Percentiles rank a stretch among this genome's conserved stretches.
These are phyloP conservation scores for Musa beccarii DNA, from an alignment of 176 grass and related monocot genomes.

Conservation along the genomic window DNA sequence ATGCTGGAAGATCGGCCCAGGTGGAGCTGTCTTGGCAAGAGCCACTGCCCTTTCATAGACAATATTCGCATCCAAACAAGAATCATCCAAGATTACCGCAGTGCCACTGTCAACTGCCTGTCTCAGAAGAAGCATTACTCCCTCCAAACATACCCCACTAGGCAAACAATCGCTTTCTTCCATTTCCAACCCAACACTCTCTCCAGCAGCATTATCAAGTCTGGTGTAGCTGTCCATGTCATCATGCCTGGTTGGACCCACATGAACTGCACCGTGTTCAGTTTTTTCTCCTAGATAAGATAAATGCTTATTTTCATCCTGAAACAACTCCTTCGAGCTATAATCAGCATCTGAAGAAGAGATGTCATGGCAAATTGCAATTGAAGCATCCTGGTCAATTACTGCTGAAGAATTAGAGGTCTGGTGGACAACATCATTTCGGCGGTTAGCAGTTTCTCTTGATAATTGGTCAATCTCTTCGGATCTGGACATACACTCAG, in stretches of 20 bases:
- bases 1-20: constrained; percentile 27
- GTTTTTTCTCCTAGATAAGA: not conserved
- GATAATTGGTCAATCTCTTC: not conserved
- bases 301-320: constrained; percentile 4
- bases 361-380: constrained; percentile 8
- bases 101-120: constrained; percentile 53
- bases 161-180: constrained; percentile 17
- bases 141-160: constrained; percentile 37
- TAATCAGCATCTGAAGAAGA: constrained; percentile 19
- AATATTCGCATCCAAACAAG: constrained; percentile 46
- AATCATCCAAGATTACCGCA: constrained; percentile 45
- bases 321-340: constrained; percentile 22
- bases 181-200: not conserved
- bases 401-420: constrained; percentile 4
- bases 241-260: not conserved
- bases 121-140: constrained; percentile 48
- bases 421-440: not conserved
- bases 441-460: not conserved
- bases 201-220: not conserved
- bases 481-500: not conserved
- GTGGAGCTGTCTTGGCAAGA: constrained; percentile 48
- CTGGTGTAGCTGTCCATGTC: not conserved
- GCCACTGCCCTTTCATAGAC: constrained; percentile 57
- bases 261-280: not conserved
- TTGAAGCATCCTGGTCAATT: constrained; percentile 14